phyloP scores from a whole-genome alignment of 2,329 filamentous ascomycete genomes.

The Cordyceps militaris region DNA sequence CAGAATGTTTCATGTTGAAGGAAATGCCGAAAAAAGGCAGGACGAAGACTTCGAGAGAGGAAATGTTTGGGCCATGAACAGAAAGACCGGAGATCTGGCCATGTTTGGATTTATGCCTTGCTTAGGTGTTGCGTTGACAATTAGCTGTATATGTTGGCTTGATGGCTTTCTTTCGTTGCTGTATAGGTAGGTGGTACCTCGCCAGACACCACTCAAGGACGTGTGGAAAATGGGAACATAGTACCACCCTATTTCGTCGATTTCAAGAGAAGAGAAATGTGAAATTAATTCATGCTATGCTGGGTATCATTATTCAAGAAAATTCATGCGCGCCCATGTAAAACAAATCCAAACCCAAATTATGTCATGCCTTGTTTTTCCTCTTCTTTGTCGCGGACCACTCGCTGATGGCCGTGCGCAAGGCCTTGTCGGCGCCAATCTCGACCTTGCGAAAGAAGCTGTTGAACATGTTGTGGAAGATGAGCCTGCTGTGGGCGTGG shows the following conservation, averaged over 20 bases:
- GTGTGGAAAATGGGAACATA: not conserved
- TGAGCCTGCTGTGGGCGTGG: conserved; percentile 65
- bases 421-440: conserved; percentile 44
- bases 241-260: not conserved
- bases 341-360: not conserved
- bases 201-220: not conserved
- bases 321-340: not conserved
- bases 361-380: conserved; percentile 20
- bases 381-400: conserved; percentile 42
- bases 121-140: not conserved
- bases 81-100: not conserved
- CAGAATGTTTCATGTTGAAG: not conserved
- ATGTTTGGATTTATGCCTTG: not conserved
- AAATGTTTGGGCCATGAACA: not conserved
- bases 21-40: not conserved
- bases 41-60: not conserved
- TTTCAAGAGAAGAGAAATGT: not conserved
- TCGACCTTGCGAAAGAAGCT: conserved; percentile 52
- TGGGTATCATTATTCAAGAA: conserved; percentile 11
- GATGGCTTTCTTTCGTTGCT: not conserved
- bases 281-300: not conserved
- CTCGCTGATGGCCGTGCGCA: conserved; percentile 44
- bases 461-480: conserved; percentile 59
- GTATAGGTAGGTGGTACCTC: not conserved
- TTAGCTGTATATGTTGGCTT: not conserved